These are phyloP conservation scores for Trichophaea hybrida DNA, from an alignment of 2,329 filamentous ascomycete genomes.

Conservation along the genomic window DNA sequence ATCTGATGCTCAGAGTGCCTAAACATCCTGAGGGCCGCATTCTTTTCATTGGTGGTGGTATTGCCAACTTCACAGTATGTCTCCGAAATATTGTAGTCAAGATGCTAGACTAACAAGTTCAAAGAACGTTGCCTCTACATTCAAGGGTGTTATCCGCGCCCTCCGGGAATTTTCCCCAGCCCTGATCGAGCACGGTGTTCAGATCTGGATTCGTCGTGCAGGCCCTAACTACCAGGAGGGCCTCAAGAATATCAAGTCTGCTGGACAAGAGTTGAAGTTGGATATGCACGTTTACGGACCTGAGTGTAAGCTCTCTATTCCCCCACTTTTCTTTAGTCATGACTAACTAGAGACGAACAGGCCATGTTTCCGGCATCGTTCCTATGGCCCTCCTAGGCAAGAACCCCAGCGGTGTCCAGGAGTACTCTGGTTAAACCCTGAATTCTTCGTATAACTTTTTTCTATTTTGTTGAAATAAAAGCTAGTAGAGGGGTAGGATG, in stretches of 20 bases:
- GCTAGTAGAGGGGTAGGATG: background rate
- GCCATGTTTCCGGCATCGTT: constrained; percentile 22
- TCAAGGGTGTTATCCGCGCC: constrained; percentile 98
- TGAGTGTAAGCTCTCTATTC: constrained; percentile 32
- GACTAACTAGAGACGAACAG: background rate
- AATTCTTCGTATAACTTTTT: background rate
- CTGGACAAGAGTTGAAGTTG: constrained; percentile 82
- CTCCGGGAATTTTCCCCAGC: constrained; percentile 75
- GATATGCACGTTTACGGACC: constrained; percentile 84
- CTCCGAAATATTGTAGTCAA: background rate
- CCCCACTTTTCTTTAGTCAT: background rate
- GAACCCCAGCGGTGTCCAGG: constrained; percentile 22
- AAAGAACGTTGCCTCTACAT: constrained; percentile 64
- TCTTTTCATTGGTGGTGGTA: constrained; percentile 97
- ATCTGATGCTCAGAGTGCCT: constrained; percentile 91
- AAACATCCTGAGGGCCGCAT: constrained; percentile 83
- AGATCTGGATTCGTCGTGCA: constrained; percentile 38
- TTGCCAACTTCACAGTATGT: constrained; percentile 94
- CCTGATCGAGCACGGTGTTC: constrained; percentile 73
- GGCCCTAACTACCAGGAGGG: constrained; percentile 99
- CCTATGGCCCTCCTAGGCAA: constrained; percentile 25
- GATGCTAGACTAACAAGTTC: background rate
- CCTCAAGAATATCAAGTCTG: constrained; percentile 98
- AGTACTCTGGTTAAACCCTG: constrained; percentile 19
- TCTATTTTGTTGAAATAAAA: constrained; percentile 2